Evolutionary conservation across 2,329 filamentous ascomycete genomes (phyloP), one percentile per base, ranked within the genome.

Genomic region (Tolypocladium inflatum): DNA sequence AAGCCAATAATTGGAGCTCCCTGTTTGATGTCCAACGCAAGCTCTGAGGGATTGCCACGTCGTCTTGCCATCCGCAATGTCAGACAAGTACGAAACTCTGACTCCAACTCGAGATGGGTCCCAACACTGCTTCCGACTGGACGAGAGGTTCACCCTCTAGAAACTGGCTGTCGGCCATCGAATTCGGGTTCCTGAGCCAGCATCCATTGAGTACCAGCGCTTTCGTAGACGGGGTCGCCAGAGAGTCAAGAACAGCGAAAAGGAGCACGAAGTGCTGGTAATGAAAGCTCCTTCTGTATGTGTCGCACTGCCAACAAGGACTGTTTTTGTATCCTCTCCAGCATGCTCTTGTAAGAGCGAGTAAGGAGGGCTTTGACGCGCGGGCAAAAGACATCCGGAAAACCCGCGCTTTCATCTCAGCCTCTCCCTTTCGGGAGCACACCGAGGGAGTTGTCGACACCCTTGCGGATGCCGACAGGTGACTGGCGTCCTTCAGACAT

Each of bases 331-430:
- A 88, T 92, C 87, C 89, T 86, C 88, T 85, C 84, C 84, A 68
- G 67, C 70, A 65, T 62, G 39, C 67, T 66, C 65, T 61, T 52
- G 43, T 57, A 66, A 57, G 66, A 69, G 70, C 68, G 67, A 70
- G 67, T 70, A 71, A 73, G 83, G 83, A 86, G 85, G 87, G 88
- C 85, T 74, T 78, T 76, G 69, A 68, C 77, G 79, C 86, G 81
- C 90, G 90, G 82, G 88, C 90, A 96, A 97, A 96, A 84, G 75
- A 92, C 90, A 87, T 95, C 90, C 81, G 80, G 81, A 96, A 97
- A 97, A 96, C 85, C 84, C 90, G 90, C 84, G 77, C 78, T 82
- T 54, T 83, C 81, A 69, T 85, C 83, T 81, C 77, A 63, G 58
- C 62, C 58, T 60, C 58, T 59, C 57, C 65, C 67, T 68, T 83